Conservation (phyloP, 805 yeast species). For the Kodamaea neixiangensis region DNA sequence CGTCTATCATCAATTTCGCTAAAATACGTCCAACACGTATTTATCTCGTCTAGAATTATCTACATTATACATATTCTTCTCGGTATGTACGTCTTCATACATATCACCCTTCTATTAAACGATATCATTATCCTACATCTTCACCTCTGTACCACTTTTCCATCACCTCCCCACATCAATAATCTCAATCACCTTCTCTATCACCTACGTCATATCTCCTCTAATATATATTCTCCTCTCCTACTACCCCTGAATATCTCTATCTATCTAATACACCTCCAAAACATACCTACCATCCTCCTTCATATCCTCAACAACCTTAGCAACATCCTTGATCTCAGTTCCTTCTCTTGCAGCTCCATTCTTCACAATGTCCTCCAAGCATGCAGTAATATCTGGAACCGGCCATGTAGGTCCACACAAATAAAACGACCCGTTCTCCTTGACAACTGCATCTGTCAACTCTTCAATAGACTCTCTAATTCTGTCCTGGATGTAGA, state of each 20-base stretch:
- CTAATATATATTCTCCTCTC: neutral
- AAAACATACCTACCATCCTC: conserved; percentile 89
- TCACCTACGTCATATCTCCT: no score
- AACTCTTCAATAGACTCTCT: conserved; percentile 71
- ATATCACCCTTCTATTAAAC: no score
- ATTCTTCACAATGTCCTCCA: conserved; percentile 72
- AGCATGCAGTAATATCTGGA: conserved; percentile 89
- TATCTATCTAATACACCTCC: conserved; percentile 72
- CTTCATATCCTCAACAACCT: conserved; percentile 89
- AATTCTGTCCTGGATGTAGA: conserved; percentile 93
- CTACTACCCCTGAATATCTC: neutral
- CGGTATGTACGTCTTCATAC: no score
- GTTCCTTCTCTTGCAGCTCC: conserved; percentile 70
- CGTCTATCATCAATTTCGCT: no score
- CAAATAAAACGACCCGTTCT: conserved; percentile 88
- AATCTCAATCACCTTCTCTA: no score
- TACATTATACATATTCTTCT: no score
- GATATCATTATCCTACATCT: no score
- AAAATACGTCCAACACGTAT: no score
- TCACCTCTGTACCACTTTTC: no score
- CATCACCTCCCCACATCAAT: no score
- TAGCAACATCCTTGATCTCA: conserved; percentile 66
- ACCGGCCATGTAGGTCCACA: conserved; percentile 99
- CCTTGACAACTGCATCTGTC: conserved; percentile 73
- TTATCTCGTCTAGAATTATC: no score